Conservation (phyloP, 768 basidiomycete genomes). For the Pleurotus ostreatus region DNA sequence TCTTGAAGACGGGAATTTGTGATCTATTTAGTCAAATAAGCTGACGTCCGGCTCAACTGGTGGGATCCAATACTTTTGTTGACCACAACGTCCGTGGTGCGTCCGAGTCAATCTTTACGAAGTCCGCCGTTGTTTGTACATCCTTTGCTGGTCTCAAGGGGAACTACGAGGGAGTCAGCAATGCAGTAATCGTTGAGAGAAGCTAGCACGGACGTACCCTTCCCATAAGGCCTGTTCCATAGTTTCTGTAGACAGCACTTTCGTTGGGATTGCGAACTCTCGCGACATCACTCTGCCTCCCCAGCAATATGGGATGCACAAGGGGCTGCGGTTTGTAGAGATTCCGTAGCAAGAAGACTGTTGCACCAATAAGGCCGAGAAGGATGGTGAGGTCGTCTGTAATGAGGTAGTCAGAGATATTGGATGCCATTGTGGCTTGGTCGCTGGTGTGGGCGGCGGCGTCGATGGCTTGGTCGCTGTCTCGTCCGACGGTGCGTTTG, state of each 20-base stretch:
- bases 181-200: neutral
- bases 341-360: slow-evolving; percentile 73
- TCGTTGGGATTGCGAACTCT: slow-evolving; percentile 76
- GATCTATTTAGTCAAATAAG: slow-evolving; percentile 40
- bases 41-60: neutral
- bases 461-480: neutral
- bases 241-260: slow-evolving; percentile 89
- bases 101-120: slow-evolving; percentile 64
- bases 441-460: neutral
- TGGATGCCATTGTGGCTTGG: slow-evolving; percentile 25
- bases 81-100: slow-evolving; percentile 75
- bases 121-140: slow-evolving; percentile 58
- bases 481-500: neutral
- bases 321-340: slow-evolving; percentile 79
- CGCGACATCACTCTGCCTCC: slow-evolving; percentile 86
- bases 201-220: slow-evolving; percentile 45
- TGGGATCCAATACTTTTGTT: slow-evolving; percentile 49
- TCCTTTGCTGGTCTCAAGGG: slow-evolving; percentile 71
- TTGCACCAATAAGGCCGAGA: slow-evolving; percentile 69
- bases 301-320: slow-evolving; percentile 91
- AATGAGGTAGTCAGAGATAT: slow-evolving; percentile 54
- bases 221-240: slow-evolving; percentile 79
- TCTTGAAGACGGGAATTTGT: slow-evolving; percentile 69
- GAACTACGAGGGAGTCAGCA: slow-evolving; percentile 45
- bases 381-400: slow-evolving; percentile 81